Evolutionary conservation across 805 yeast genomes (phyloP), one percentile per base, ranked within the genome.

Genomic region (Wickerhamomyces bisporus): DNA sequence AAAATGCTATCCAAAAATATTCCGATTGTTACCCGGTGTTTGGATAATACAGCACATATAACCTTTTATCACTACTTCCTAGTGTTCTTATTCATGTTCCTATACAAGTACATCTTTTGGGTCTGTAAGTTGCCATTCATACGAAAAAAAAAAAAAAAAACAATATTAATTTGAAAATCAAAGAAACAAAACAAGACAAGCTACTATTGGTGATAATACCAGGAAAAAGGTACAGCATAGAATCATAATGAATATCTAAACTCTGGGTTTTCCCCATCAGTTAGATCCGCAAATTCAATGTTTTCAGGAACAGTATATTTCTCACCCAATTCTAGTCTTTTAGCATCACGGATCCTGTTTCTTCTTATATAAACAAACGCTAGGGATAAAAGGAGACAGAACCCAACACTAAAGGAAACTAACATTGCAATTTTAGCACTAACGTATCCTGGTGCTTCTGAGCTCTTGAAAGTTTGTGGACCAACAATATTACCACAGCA

Each of bases 401-500:
- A 26, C 62, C 68, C 47, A 68, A 63, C 30, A 67, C 57, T 27
- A 55, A 23, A 14, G 20, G 34, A 28, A 26, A 34, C 61, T 31
- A 64, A 68, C 49, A 72, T 65, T 25, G 68, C 57, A 28, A 56
- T 60, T 40, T 62, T 64, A 14, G 70, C 78, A 27, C 64, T 60
- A 11, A 52, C 49, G 44, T 70, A 73, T 4, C 44, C 39, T 17
- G 77, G 77, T 3, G 75, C 72, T 47, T 75, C 71, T 3, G 36
- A 40, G 0, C 57, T 55, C 31, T 57, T 53, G 48, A 73, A 74
- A 4, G 75, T 62, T 43, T 73, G 78, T 2, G 81, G 79, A 3
- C 82, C 82, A 34, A 66, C 58, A 34, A 73, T 57, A 49, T 75
- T 77, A 17, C 82, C 82, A 8, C 64, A 70, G 52, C 77, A 70